Evolutionary conservation across 1,284 basidiomycete genomes (phyloP).

Genomic region (Naganishia sp.): DNA sequence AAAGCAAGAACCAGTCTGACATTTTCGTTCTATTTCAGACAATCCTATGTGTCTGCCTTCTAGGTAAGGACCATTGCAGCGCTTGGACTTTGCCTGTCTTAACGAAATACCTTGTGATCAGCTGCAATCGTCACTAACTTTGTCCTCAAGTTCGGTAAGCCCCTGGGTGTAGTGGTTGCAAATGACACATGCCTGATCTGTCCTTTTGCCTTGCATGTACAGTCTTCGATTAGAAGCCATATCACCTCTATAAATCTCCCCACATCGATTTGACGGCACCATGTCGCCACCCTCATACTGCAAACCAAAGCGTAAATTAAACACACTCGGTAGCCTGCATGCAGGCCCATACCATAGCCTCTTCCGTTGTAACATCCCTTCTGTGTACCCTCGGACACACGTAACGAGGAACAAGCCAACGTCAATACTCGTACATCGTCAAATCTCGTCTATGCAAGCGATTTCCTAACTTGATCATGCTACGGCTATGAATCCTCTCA

Average conservation of each 20-base stretch:
- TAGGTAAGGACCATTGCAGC: conserved; percentile 46
- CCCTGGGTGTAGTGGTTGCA: not conserved
- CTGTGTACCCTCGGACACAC: not conserved
- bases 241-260: not conserved
- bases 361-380: not conserved
- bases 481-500: no score
- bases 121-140: conserved; percentile 90
- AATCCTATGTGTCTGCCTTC: conserved; percentile 76
- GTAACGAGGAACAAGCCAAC: no score
- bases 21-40: conserved; percentile 60
- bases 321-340: not conserved
- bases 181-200: not conserved
- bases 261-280: not conserved
- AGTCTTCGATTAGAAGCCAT: conserved; percentile 15
- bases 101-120: not conserved
- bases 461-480: no score
- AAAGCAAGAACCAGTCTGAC: not conserved
- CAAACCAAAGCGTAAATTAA: not conserved
- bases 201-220: no score
- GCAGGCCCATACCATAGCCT: not conserved
- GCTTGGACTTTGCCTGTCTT: no score
- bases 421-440: no score
- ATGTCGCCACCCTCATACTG: no score
- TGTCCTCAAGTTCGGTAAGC: conserved; percentile 59
- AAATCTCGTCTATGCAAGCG: no score